A percentile compares a stretch with the other conserved stretches of the same genome.
These are phyloP conservation scores for Suhomyces tanzawaensis DNA, from an alignment of 805 yeast species.

Conservation along the genomic window DNA sequence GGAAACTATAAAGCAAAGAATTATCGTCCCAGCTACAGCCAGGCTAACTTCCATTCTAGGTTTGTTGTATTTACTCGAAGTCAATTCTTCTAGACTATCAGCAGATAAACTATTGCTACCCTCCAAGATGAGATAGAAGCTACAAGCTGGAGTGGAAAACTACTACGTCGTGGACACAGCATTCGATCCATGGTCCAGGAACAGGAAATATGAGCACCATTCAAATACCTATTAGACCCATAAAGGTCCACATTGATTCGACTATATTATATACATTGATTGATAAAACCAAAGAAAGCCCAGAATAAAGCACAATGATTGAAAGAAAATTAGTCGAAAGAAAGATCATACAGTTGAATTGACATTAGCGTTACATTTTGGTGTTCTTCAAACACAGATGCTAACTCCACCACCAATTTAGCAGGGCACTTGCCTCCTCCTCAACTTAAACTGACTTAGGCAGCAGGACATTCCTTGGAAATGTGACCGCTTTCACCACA, in stretches of 20 bases:
- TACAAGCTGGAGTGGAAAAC: no score
- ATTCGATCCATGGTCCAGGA: background rate
- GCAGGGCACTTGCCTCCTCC: background rate
- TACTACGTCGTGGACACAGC: no score
- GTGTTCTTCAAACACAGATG: background rate
- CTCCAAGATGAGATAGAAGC: no score
- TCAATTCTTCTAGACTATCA: no score
- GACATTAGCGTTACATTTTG: background rate
- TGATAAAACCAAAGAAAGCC: background rate
- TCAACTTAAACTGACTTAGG: constrained; percentile 1
- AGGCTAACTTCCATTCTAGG: no score
- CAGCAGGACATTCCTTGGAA: constrained; percentile 70
- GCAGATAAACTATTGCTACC: no score
- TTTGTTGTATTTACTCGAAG: no score
- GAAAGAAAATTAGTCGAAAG: constrained; percentile 4
- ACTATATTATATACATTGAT: background rate
- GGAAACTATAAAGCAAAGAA: no score
- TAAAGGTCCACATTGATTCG: background rate
- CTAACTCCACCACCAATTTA: no score
- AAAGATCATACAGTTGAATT: constrained; percentile 1
- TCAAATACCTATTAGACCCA: no score
- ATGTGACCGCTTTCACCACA: constrained; percentile 84
- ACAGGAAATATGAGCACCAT: background rate
- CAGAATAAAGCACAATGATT: constrained; percentile 7
- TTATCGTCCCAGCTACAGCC: no score